Conservation (phyloP, 345 rosid genomes). For the Leavenworthia alabamica region DNA sequence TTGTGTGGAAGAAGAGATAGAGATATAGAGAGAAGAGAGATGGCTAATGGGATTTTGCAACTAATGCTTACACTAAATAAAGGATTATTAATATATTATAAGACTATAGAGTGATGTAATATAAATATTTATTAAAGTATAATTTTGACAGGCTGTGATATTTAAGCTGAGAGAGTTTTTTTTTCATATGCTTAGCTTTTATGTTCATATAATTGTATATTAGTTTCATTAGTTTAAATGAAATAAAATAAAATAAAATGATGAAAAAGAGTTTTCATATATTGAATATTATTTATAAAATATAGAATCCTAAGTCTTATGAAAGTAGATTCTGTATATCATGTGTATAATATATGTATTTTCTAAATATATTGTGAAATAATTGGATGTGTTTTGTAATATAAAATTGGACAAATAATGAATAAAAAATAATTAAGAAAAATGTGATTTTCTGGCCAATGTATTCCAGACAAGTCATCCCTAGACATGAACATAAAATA, state of each 20-base stretch:
- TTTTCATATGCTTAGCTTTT: conserved; percentile 17
- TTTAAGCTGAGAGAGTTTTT: conserved; percentile 32
- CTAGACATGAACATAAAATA: no score
- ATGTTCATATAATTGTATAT: conserved; percentile 20
- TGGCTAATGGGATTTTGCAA: conserved; percentile 11
- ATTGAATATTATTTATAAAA: no score
- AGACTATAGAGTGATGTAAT: no score
- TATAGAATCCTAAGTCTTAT: not conserved
- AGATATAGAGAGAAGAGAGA: conserved; percentile 9
- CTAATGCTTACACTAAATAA: conserved; percentile 13
- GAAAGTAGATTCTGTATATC: conserved; percentile 7
- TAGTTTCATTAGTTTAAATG: not conserved
- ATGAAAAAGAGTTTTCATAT: no score
- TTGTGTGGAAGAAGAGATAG: conserved; percentile 18
- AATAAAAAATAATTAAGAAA: no score
- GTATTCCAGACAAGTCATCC: no score
- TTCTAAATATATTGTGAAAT: not conserved
- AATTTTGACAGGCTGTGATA: conserved; percentile 78
- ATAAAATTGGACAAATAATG: not conserved
- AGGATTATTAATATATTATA: conserved; percentile 14
- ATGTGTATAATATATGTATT: no score
- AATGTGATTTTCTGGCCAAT: no score
- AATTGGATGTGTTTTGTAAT: no score
- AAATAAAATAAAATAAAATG: no score
- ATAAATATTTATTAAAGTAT: conserved; percentile 26